These are phyloP conservation scores for Fistulina hepatica DNA, from an alignment of 1,284 basidiomycete genomes.

Conservation along the genomic window DNA sequence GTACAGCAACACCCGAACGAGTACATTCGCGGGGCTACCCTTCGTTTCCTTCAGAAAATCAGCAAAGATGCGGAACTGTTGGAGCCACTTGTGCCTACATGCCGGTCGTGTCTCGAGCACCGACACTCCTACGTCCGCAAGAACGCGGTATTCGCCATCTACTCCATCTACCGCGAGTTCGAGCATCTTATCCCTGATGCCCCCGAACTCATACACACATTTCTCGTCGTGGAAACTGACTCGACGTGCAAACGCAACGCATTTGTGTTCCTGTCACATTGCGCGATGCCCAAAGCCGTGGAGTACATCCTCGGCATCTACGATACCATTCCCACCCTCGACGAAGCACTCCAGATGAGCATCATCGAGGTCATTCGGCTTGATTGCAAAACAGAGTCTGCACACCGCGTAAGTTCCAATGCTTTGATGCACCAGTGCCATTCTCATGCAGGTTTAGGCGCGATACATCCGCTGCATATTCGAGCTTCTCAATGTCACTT, in stretches of 20 bases:
- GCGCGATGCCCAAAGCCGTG: slow-evolving; percentile 83
- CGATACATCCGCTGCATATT: slow-evolving; percentile 93
- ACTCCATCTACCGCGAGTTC: slow-evolving; percentile 89
- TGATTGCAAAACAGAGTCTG: slow-evolving; percentile 81
- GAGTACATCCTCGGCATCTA: slow-evolving; percentile 84
- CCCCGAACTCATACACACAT: slow-evolving; percentile 93
- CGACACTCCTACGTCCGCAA: slow-evolving; percentile 98
- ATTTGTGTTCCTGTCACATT: slow-evolving; percentile 88
- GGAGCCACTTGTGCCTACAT: slow-evolving; percentile 91
- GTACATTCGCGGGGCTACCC: slow-evolving; percentile 95
- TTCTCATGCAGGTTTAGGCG: slow-evolving; percentile 36
- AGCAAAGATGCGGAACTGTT: slow-evolving; percentile 90
- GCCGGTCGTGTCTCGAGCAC: slow-evolving; percentile 92
- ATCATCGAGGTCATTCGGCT: slow-evolving; percentile 91
- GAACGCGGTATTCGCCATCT: slow-evolving; percentile 96
- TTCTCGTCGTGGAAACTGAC: slow-evolving; percentile 95
- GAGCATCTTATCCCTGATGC: slow-evolving; percentile 95
- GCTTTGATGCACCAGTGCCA: slow-evolving; percentile 3
- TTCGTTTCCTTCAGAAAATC: slow-evolving; percentile 94
- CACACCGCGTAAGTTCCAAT: slow-evolving; percentile 54
- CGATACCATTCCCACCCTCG: slow-evolving; percentile 77
- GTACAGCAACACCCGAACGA: slow-evolving; percentile 96
- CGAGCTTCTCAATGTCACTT: slow-evolving; percentile 85
- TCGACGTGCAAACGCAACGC: slow-evolving; percentile 97
- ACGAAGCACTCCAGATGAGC: slow-evolving; percentile 93